phyloP scores from a whole-genome alignment of 768 basidiomycete species.

The Pleurotus tuber-regium region DNA sequence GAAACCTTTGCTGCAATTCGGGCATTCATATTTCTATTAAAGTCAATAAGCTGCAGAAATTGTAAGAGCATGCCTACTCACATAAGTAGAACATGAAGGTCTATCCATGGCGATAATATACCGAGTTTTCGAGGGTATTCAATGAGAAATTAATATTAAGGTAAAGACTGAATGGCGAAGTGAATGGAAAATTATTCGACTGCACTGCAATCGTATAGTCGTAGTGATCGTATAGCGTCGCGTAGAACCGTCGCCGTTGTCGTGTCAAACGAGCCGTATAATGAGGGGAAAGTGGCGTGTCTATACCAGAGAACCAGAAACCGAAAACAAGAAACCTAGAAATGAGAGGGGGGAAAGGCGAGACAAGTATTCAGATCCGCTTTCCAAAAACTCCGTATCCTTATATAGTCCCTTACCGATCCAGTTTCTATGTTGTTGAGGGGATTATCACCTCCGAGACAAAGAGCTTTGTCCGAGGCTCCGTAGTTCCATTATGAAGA shows the following conservation, averaged over 20 bases:
- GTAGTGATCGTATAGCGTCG: background rate
- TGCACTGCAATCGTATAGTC: background rate
- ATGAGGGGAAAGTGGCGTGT: background rate
- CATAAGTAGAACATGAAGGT: constrained; percentile 9
- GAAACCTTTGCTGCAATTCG: constrained; percentile 48
- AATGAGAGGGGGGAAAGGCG: background rate
- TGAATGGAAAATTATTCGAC: background rate
- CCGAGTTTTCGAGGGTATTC: too few relatives aligned
- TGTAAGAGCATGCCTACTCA: background rate
- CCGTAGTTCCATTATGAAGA: background rate
- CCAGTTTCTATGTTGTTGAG: constrained; percentile 1
- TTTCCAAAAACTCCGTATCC: too few relatives aligned
- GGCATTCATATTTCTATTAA: constrained; percentile 34
- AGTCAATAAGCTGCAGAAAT: background rate
- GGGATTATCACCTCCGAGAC: background rate
- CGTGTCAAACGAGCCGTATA: background rate
- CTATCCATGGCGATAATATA: too few relatives aligned
- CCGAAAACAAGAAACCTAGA: background rate
- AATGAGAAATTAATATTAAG: constrained; percentile 11
- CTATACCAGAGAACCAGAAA: background rate
- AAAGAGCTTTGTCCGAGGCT: constrained; percentile 3
- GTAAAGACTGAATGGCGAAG: background rate
- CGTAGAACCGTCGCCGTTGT: background rate
- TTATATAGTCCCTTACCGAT: background rate
- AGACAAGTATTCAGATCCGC: background rate